These are phyloP conservation scores for Arctostaphylos glauca DNA, from an alignment of 148 eudicot species.

Conservation along the genomic window DNA sequence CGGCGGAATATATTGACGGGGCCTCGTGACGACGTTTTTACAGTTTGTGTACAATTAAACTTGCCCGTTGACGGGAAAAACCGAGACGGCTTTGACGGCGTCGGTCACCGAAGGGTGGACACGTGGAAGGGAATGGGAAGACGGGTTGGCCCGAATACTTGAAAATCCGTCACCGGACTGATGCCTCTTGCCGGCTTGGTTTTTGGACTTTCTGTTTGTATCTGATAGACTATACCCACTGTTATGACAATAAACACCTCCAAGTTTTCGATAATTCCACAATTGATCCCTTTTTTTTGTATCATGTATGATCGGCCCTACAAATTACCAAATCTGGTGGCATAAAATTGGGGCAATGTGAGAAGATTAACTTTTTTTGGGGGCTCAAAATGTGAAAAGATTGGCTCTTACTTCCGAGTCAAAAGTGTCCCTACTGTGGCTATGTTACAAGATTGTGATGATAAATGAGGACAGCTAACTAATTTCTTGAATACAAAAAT, in stretches of 20 bases:
- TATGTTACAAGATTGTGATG: too few relatives aligned
- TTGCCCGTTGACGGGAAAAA: constrained; percentile 34
- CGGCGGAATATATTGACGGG: constrained; percentile 21
- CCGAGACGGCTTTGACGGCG: constrained; percentile 27
- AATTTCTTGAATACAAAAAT: too few relatives aligned
- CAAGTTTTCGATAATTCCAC: background rate
- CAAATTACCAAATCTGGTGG: background rate
- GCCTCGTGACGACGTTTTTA: background rate
- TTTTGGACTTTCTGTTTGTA: background rate
- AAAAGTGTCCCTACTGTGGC: too few relatives aligned
- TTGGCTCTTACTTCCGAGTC: too few relatives aligned
- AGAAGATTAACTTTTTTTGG: too few relatives aligned
- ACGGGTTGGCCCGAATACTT: background rate
- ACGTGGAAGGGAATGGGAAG: constrained; percentile 15
- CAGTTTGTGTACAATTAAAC: background rate
- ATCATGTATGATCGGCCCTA: background rate
- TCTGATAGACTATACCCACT: background rate
- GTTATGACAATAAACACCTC: background rate
- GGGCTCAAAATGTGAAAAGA: too few relatives aligned
- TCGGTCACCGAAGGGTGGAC: constrained; percentile 10
- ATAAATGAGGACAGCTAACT: too few relatives aligned
- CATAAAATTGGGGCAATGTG: too few relatives aligned
- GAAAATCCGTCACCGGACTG: constrained; percentile 17
- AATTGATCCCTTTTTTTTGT: too few relatives aligned
- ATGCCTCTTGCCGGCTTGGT: constrained; percentile 9